phyloP scores from a whole-genome alignment of 2,329 filamentous ascomycete genomes.

The Monilinia fructigena region DNA sequence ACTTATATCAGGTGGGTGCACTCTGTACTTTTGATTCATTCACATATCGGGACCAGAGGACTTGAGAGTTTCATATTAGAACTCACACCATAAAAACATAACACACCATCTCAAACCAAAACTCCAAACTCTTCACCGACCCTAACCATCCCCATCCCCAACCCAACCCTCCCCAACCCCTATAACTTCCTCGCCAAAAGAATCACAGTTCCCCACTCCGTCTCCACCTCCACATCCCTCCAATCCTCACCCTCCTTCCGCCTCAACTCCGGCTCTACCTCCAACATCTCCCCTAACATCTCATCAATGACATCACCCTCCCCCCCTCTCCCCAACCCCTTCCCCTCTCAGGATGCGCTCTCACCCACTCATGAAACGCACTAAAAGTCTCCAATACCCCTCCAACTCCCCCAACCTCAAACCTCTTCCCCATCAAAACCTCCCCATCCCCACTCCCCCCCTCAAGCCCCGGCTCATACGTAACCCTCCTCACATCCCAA shows the following conservation, averaged over 20 bases:
- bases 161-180: background rate
- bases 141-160: no score
- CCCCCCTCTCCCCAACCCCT: conserved; percentile 53
- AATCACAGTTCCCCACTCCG: conserved; percentile 61
- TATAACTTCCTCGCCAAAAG: conserved; percentile 52
- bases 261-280: conserved; percentile 54
- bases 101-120: background rate
- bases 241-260: conserved; percentile 47
- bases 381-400: conserved; percentile 62
- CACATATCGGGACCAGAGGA: no score
- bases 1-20: no score
- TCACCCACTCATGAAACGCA: conserved; percentile 57
- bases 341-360: conserved; percentile 51
- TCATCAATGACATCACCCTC: conserved; percentile 61
- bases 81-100: no score
- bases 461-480: conserved; percentile 55
- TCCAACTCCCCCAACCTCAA: conserved; percentile 60
- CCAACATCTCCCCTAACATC: conserved; percentile 58
- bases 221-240: conserved; percentile 54
- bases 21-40: no score
- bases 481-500: conserved; percentile 51
- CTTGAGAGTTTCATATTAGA: no score
- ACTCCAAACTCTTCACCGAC: background rate
- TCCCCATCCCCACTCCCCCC: conserved; percentile 43
- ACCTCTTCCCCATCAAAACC: conserved; percentile 52